These are phyloP conservation scores for Pyricularia grisea DNA, from an alignment of 2,329 filamentous ascomycete genomes.

Conservation along the genomic window DNA sequence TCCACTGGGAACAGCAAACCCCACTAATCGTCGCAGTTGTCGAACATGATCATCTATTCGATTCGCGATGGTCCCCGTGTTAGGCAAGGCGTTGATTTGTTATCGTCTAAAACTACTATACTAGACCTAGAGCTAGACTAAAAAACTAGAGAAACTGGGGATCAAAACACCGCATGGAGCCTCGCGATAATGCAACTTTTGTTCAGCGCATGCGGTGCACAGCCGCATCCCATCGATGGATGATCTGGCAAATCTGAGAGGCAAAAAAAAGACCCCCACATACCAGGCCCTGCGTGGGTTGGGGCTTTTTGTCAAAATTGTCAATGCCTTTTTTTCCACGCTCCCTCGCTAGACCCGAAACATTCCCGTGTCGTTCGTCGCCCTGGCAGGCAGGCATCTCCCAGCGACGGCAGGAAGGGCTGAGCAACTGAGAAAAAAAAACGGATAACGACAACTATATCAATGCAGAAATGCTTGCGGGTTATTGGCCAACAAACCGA, in stretches of 20 bases:
- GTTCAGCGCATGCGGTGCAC: not conserved
- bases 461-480: not conserved
- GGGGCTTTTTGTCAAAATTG: not conserved
- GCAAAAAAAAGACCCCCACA: not conserved
- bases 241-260: not conserved
- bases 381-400: not conserved
- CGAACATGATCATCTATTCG: not conserved
- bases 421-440: not conserved
- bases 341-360: not conserved
- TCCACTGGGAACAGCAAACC: not conserved
- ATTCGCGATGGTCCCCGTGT: not conserved
- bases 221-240: not conserved
- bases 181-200: not conserved
- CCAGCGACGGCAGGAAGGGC: not conserved
- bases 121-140: not conserved
- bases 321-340: not conserved
- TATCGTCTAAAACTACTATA: not conserved
- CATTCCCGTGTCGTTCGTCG: not conserved
- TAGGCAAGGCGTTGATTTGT: not conserved
- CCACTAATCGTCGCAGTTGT: not conserved
- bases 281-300: too few relatives aligned
- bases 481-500: not conserved
- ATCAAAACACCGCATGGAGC: not conserved
- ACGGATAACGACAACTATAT: not conserved
- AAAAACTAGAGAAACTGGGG: too few relatives aligned